Evolutionary conservation across 441 rosid species (phyloP), one percentile per base, ranked within the genome.

Genomic region (Croton laevigatus): DNA sequence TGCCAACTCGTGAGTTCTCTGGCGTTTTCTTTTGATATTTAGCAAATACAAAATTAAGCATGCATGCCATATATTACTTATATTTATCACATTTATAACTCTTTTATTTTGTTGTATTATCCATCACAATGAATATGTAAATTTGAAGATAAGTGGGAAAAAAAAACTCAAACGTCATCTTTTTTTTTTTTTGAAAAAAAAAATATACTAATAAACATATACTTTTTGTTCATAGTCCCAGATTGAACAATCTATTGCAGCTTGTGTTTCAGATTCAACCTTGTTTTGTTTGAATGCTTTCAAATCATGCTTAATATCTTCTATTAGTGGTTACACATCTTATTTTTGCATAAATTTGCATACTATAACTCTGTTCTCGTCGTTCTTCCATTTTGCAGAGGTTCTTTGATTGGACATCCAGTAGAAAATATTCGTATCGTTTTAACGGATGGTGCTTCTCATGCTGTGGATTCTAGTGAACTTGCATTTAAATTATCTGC

Each of bases 391-490:
- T 66, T 59, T 62, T 51, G 20, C 89, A 93, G 99, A 77, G 99
- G 99, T 4, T 95, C 98, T 16, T 74, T 93, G 62, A 95, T 93
- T 62, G 98, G 98, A 66, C 96, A 93, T 81, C 99, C 99, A 3
- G 97, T 91, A 17, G 98, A 93, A 84, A 88, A 89, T 80, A 51
- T 93, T 16, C 89, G 96, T 1, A 78, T 93, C 77, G 94, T 83
- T 68, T 82, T 95, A 65, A 91, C 94, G 3, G 99, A 95, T 70
- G 99, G 99, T 68, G 95, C 96, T 63, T 85, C 99, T 16, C 98
- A 95, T 78, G 83, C 94, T 0, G 98, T 95, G 72, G 98, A 95
- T 87, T 95, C 98, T 52, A 95, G 99, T 79, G 98, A 95, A 76
- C 95, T 95, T 77, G 98, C 99, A 16, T 95, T 95, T 81, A 95